A percentile compares a stretch with the other conserved stretches of the same genome.
Evolutionary conservation across 495 filamentous ascomycete species (phyloP).

Genomic region (Podospora conica): DNA sequence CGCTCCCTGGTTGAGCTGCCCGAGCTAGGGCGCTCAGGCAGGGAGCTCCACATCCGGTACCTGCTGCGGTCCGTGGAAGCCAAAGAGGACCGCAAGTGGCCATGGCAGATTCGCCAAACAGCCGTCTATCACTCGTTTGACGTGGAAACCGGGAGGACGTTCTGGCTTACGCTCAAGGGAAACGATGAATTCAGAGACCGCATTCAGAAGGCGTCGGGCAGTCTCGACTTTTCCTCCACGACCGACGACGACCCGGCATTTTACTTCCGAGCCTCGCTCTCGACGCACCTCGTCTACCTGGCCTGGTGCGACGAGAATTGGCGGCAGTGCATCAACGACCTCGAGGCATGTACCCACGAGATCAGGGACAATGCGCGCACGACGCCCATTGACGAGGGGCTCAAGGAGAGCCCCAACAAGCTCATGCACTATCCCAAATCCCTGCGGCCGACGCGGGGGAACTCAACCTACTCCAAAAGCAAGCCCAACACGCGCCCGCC

Average conservation of each 20-base stretch:
- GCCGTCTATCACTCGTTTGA: conserved; percentile 41
- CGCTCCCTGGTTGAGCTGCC: conserved; percentile 14
- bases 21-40: conserved; percentile 38
- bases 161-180: conserved; percentile 42
- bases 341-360: conserved; percentile 28
- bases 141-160: conserved; percentile 24
- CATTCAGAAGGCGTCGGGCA: conserved; percentile 20
- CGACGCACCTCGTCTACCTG: conserved; percentile 33
- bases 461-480: too few relatives aligned
- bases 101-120: conserved; percentile 40
- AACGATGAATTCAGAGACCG: conserved; percentile 31
- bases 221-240: conserved; percentile 1
- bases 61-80: conserved; percentile 37
- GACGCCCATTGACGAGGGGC: conserved; percentile 2
- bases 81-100: conserved; percentile 13
- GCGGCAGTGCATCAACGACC: conserved; percentile 38
- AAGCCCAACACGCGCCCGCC: too few relatives aligned
- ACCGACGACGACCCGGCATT: conserved; percentile 1
- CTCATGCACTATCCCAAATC: background rate
- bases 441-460: background rate
- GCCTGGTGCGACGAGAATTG: conserved; percentile 44
- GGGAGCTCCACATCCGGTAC: conserved; percentile 33
- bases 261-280: conserved; percentile 28
- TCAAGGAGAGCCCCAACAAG: background rate
- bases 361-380: conserved; percentile 1